Conservation (phyloP, 2,329 filamentous ascomycete species). For the Ophiostoma himal-ulmi region DNA sequence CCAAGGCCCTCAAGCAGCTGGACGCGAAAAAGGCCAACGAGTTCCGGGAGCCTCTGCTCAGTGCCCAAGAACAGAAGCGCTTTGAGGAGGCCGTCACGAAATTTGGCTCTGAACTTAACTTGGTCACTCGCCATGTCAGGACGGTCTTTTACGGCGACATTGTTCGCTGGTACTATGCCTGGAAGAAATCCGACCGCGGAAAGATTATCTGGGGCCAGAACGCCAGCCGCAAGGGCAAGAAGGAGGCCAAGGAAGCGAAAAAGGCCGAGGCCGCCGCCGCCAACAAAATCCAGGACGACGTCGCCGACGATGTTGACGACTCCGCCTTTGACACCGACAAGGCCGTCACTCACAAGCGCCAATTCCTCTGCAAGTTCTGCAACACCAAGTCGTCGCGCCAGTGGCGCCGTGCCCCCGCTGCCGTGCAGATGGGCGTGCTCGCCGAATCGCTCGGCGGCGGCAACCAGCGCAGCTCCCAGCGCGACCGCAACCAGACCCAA, state of each 20-base stretch:
- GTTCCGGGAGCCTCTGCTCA: constrained; percentile 80
- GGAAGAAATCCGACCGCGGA: constrained; percentile 89
- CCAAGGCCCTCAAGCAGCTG: constrained; percentile 65
- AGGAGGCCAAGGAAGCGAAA: constrained; percentile 74
- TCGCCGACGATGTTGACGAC: constrained; percentile 88
- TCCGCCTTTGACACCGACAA: constrained; percentile 93
- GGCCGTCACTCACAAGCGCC: constrained; percentile 68
- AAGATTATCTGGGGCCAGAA: constrained; percentile 86
- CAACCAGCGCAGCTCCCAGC: constrained; percentile 58
- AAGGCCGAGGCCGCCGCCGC: constrained; percentile 59
- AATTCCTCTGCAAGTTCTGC: constrained; percentile 94
- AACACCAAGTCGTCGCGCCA: constrained; percentile 71
- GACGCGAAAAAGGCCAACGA: constrained; percentile 61
- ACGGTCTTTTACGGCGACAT: constrained; percentile 72
- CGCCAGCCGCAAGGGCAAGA: constrained; percentile 81
- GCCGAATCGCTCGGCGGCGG: constrained; percentile 58
- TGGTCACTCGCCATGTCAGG: constrained; percentile 79
- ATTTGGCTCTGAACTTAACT: constrained; percentile 82
- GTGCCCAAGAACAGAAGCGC: constrained; percentile 70
- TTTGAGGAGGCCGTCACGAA: constrained; percentile 90
- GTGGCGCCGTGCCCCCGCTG: constrained; percentile 84
- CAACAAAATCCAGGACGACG: constrained; percentile 79
- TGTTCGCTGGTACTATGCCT: constrained; percentile 92
- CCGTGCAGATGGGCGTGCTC: constrained; percentile 37
- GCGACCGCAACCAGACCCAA: constrained; percentile 61